phyloP scores from a whole-genome alignment of 1,284 basidiomycete species.

The Boletellus dicymbophilus region DNA sequence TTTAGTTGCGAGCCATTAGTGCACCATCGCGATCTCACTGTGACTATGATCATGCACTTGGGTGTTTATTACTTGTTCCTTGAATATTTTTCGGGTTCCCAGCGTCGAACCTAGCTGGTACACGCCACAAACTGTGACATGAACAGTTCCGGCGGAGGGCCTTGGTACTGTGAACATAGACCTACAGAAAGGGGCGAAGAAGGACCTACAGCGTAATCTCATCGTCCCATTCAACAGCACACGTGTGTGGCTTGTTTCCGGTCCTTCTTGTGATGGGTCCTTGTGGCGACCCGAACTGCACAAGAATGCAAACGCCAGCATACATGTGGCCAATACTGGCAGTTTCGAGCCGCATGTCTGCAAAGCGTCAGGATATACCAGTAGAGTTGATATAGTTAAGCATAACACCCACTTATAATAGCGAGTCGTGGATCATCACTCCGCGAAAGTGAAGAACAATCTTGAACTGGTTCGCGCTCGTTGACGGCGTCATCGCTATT shows the following conservation, averaged over 20 bases:
- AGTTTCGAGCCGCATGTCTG: neutral
- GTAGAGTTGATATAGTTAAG: neutral
- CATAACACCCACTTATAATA: neutral
- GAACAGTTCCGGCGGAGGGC: neutral
- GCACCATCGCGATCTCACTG: neutral
- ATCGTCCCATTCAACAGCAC: neutral
- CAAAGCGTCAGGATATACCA: neutral
- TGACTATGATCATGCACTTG: neutral
- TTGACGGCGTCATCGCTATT: neutral
- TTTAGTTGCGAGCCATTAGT: neutral
- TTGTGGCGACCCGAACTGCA: neutral
- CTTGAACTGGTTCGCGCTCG: neutral
- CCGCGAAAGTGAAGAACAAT: neutral
- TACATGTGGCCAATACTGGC: neutral
- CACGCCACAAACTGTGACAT: neutral
- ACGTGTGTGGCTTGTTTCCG: neutral
- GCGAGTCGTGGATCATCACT: neutral
- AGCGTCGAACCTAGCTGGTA: neutral
- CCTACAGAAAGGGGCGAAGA: neutral
- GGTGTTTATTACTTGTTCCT: neutral
- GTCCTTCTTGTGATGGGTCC: neutral
- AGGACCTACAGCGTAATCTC: neutral
- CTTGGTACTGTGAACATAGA: neutral
- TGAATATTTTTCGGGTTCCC: neutral
- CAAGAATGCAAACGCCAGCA: neutral